Conservation (phyloP, 164 flowering plant genomes). For the Tinospora cordifolia region DNA sequence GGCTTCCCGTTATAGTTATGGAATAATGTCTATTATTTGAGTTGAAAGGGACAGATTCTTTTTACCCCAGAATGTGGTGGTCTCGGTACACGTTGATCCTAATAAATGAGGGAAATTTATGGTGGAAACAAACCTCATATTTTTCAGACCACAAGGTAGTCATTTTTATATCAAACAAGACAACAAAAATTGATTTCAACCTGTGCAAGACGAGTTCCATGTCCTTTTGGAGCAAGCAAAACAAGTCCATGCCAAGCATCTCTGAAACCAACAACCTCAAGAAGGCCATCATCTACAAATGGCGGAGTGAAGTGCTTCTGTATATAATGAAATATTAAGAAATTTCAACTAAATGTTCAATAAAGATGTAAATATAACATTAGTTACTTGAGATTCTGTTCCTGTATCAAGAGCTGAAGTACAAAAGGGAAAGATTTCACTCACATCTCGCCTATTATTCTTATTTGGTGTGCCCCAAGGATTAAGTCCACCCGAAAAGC, state of each 20-base stretch:
- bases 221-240: slow-evolving; percentile 74
- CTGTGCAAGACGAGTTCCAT: slow-evolving; percentile 96
- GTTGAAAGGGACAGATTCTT: not conserved
- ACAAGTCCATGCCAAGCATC: slow-evolving; percentile 95
- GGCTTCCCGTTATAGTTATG: not conserved
- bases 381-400: not conserved
- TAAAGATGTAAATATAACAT: not conserved
- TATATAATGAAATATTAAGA: slow-evolving; percentile 9
- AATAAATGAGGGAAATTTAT: not conserved
- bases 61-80: not conserved
- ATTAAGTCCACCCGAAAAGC: slow-evolving; percentile 92
- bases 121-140: not conserved
- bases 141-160: not conserved
- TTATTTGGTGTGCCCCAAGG: slow-evolving; percentile 87
- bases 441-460: slow-evolving; percentile 48
- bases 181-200: slow-evolving; percentile 22
- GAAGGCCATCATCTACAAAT: slow-evolving; percentile 73
- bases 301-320: slow-evolving; percentile 82
- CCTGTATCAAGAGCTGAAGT: not conserved
- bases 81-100: not conserved
- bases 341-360: not conserved
- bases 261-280: slow-evolving; percentile 86
- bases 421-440: slow-evolving; percentile 20
- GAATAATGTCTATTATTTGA: not conserved
- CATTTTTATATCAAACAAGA: not conserved